These are phyloP conservation scores for Aspergillus baeticus DNA, from an alignment of 495 filamentous ascomycete species.

Conservation along the genomic window DNA sequence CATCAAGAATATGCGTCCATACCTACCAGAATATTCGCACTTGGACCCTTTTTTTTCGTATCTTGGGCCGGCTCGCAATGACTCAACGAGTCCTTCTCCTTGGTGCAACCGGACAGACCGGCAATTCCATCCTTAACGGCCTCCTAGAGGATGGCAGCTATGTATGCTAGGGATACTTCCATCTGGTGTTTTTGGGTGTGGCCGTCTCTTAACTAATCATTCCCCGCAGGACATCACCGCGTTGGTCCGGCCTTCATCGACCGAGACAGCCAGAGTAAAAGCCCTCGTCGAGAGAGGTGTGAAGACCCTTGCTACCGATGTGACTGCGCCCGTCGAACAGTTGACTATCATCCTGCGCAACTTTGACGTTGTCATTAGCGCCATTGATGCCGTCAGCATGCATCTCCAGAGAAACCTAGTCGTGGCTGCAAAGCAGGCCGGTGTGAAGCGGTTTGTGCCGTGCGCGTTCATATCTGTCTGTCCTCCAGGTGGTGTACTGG, in stretches of 20 bases:
- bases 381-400: conserved; percentile 10
- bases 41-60: no score
- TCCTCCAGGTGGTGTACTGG: no score
- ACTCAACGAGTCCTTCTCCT: no score
- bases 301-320: conserved; percentile 22
- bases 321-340: conserved; percentile 19
- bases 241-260: conserved; percentile 30
- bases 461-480: no score
- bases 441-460: conserved; percentile 37
- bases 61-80: no score
- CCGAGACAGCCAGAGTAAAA: conserved; percentile 23
- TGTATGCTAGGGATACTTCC: no score
- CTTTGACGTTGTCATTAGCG: conserved; percentile 26
- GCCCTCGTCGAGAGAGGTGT: conserved; percentile 26
- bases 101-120: conserved; percentile 23
- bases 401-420: conserved; percentile 32
- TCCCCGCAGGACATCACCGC: conserved; percentile 34
- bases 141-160: no score
- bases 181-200: no score
- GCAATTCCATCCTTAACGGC: conserved; percentile 21
- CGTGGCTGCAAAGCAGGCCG: conserved; percentile 24
- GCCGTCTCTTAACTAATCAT: no score
- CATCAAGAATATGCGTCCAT: no score
- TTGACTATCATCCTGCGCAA: conserved; percentile 24
- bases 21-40: no score